Conservation (phyloP, 2,329 filamentous ascomycete species). For the Talaromyces sp. region DNA sequence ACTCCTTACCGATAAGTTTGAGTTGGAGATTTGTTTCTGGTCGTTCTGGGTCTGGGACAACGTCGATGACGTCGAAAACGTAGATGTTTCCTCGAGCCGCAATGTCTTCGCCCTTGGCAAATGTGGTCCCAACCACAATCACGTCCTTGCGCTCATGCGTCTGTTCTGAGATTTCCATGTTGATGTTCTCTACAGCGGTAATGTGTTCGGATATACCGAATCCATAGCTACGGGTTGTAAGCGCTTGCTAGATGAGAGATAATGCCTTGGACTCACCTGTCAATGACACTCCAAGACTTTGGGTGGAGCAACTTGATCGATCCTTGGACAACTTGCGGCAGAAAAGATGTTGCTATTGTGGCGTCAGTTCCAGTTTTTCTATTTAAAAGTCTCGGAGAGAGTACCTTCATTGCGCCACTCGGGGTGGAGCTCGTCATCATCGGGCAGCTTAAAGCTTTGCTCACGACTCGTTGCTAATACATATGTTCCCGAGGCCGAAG, state of each 20-base stretch:
- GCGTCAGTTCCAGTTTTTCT: slow-evolving; percentile 12
- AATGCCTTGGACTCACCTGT: slow-evolving; percentile 43
- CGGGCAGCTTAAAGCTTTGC: slow-evolving; percentile 75
- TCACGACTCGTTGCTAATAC: slow-evolving; percentile 64
- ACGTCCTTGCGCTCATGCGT: slow-evolving; percentile 82
- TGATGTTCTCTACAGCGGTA: slow-evolving; percentile 75
- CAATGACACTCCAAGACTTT: slow-evolving; percentile 70
- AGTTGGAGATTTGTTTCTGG: slow-evolving; percentile 82
- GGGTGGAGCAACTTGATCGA: slow-evolving; percentile 75
- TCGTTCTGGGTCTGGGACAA: slow-evolving; percentile 80
- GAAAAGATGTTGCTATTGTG: slow-evolving; percentile 46
- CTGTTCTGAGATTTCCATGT: slow-evolving; percentile 83
- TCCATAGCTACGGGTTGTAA: slow-evolving; percentile 44
- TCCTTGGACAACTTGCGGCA: slow-evolving; percentile 66
- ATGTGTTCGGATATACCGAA: slow-evolving; percentile 72
- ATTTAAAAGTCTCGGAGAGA: neutral
- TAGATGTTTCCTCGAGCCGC: slow-evolving; percentile 79
- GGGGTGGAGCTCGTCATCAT: slow-evolving; percentile 76
- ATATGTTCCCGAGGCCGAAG: slow-evolving; percentile 69
- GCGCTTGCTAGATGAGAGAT: neutral
- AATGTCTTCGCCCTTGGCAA: slow-evolving; percentile 85
- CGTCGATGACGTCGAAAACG: slow-evolving; percentile 85
- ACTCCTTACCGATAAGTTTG: slow-evolving; percentile 81
- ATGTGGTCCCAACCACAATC: slow-evolving; percentile 77
- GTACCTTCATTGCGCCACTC: slow-evolving; percentile 71